A percentile compares a stretch with the other conserved stretches of the same genome.
phyloP scores from a whole-genome alignment of 2,329 filamentous ascomycete genomes.

The Fusarium brevicatenulatum region DNA sequence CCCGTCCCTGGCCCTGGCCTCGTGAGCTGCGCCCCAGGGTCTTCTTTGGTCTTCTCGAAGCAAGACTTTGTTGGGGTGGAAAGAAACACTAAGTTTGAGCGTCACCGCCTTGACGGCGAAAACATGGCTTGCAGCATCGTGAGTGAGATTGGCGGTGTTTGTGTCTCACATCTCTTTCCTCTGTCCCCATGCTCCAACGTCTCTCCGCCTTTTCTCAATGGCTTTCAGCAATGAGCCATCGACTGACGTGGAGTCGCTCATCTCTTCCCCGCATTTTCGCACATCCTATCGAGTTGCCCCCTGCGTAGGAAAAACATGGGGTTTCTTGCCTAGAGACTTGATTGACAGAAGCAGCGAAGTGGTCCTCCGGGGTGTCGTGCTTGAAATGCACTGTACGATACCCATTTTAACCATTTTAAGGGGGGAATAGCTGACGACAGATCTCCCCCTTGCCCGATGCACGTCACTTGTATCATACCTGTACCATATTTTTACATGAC shows the following conservation, averaged over 20 bases:
- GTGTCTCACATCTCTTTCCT: slow-evolving; percentile 14
- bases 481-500: slow-evolving; percentile 18
- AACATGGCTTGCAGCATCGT: slow-evolving; percentile 21
- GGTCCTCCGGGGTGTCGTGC: not conserved
- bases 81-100: slow-evolving; percentile 12
- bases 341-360: slow-evolving; percentile 27
- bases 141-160: slow-evolving; percentile 16
- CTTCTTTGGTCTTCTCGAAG: slow-evolving; percentile 1
- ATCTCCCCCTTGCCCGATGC: slow-evolving; percentile 19
- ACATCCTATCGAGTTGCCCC: slow-evolving; percentile 24
- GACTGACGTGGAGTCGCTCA: slow-evolving; percentile 24
- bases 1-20: slow-evolving; percentile 23
- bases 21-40: slow-evolving; percentile 29
- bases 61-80: slow-evolving; percentile 26
- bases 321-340: slow-evolving; percentile 13
- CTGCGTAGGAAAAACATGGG: slow-evolving; percentile 33
- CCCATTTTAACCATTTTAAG: not conserved
- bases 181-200: not conserved
- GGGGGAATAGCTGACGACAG: slow-evolving; percentile 7
- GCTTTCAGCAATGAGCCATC: slow-evolving; percentile 9
- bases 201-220: slow-evolving; percentile 15
- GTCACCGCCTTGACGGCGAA: slow-evolving; percentile 28
- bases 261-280: slow-evolving; percentile 32
- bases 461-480: slow-evolving; percentile 30
- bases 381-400: slow-evolving; percentile 14